Percentiles rank a stretch among this genome's conserved stretches.
Evolutionary conservation across 2,329 filamentous ascomycete species (phyloP).

Genomic region (Hirsutella minnesotensis): DNA sequence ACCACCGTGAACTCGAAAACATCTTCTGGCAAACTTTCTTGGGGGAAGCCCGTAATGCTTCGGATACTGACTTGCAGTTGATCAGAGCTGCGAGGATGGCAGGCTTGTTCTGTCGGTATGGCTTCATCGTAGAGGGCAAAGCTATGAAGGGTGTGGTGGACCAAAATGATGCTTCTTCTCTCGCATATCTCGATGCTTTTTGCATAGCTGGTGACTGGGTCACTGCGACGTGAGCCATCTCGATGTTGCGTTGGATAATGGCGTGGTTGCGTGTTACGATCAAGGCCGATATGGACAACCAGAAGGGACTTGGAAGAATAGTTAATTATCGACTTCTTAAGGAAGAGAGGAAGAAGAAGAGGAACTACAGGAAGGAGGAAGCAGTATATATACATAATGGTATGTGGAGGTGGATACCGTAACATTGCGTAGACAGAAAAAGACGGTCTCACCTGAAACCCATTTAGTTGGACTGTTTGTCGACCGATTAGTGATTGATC

Average conservation of each 20-base stretch:
- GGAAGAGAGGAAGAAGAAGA: no score
- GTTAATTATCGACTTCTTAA: no score
- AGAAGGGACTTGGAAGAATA: no score
- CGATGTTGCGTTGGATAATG: not conserved
- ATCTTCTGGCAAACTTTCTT: not conserved
- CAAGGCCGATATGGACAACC: no score
- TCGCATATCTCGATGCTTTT: constrained; percentile 1
- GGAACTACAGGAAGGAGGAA: no score
- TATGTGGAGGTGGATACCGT: no score
- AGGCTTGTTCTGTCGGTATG: not conserved
- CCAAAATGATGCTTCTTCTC: not conserved
- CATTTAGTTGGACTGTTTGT: no score
- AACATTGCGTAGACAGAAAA: no score
- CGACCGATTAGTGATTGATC: no score
- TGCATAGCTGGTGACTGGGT: not conserved
- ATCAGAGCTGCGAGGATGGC: constrained; percentile 1
- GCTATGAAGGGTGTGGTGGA: not conserved
- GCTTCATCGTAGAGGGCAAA: not conserved
- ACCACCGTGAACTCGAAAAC: constrained; percentile 1
- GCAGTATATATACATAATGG: no score
- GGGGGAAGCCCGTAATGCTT: not conserved
- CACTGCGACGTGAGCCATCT: not conserved
- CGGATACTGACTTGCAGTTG: not conserved
- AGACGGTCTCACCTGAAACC: no score
- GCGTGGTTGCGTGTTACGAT: not conserved